phyloP scores from a whole-genome alignment of 2,329 filamentous ascomycete genomes.

The Scytalidium lignicola region DNA sequence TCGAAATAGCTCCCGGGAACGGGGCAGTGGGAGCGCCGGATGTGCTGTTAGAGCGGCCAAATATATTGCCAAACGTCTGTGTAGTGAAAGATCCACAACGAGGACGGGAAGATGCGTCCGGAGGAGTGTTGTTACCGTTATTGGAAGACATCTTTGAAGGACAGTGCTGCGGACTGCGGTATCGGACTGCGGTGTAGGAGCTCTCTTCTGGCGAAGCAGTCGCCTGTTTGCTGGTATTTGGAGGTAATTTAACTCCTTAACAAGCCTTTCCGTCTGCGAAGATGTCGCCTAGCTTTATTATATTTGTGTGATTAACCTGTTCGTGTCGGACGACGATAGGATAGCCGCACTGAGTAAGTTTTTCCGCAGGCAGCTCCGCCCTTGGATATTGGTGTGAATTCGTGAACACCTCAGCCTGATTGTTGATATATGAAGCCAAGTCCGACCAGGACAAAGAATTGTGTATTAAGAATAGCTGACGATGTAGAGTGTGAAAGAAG shows the following conservation, averaged over 20 bases:
- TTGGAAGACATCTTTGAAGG: slow-evolving; percentile 36
- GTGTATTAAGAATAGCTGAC: background rate
- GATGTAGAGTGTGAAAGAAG: background rate
- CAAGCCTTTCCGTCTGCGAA: background rate
- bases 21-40: slow-evolving; percentile 38
- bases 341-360: background rate
- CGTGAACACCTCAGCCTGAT: background rate
- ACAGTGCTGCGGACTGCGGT: background rate
- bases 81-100: slow-evolving; percentile 42
- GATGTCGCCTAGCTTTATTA: background rate
- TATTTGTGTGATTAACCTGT: background rate
- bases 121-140: slow-evolving; percentile 33
- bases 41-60: slow-evolving; percentile 47
- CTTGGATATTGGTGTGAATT: background rate
- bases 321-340: background rate
- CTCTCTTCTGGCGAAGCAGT: background rate
- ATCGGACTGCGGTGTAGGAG: background rate
- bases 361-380: background rate
- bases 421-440: background rate
- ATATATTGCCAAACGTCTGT: slow-evolving; percentile 41
- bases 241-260: background rate
- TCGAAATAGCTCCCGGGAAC: slow-evolving; percentile 44
- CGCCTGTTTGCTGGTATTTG: background rate
- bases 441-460: background rate
- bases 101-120: slow-evolving; percentile 32